Evolutionary conservation across 108 stramenopile species (phyloP), one percentile per base, ranked within the genome.

Genomic region (Epithemia pelagica): DNA sequence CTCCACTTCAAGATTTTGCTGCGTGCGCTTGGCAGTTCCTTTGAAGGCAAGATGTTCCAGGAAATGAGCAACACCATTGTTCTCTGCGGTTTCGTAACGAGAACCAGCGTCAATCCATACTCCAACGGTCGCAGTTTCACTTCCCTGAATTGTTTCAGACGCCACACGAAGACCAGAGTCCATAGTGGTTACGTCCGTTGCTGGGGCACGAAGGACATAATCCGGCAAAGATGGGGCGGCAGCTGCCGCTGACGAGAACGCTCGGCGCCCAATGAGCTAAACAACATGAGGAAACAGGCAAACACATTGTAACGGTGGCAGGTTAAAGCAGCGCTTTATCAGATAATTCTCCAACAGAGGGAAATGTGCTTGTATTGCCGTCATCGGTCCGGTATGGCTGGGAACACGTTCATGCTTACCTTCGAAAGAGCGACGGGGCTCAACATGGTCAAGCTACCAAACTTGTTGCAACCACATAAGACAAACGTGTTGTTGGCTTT

Each of bases 41-140:
- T 99, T 99, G 86, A 99, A 99, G 64, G 96, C 95, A 95, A 99
- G 96, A 89, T 99, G 99, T 80, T 99, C 99, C 61, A 99, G 77
- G 75, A 99, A 99, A 78, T 99, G 99, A 7, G 97, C 96, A n/a
- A 91, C 94, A 58, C 99, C 99, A 76, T 99, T 99, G 91, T 98
- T 99, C 54, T 74, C 65, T 5, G 74, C 81, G 0, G 96, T 99
- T 88, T 99, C 99, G 82, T 97, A 99, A 0, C 99, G 84, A 1
- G 85, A 87, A 19, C 90, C 93, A 51, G 90, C 90, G 67, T 90
- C 91, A 67, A 95, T 91, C 88, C 90, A 93, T 8, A 93, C 89
- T 19, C 91, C 91, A 59, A 93, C 87, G 23, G 91, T 93, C 62
- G 91, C 91, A 15, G 95, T 93, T 67, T 80, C 77, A 61, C 76